These are phyloP conservation scores for Rhizomucor pusillus DNA, from an alignment of 371 early-diverging fungal genomes.

Conservation along the genomic window DNA sequence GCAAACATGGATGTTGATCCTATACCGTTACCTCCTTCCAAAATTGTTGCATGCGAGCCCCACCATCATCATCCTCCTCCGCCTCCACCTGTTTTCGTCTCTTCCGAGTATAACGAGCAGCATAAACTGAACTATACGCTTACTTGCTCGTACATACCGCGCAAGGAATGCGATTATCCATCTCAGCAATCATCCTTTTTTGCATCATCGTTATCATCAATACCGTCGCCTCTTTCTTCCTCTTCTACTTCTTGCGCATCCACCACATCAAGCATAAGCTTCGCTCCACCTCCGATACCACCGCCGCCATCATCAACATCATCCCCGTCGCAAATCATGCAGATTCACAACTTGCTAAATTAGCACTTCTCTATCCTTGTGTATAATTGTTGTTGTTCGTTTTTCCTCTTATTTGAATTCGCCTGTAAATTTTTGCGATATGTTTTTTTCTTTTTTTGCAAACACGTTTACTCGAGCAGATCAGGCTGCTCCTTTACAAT, in stretches of 20 bases:
- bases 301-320: conserved; percentile 3
- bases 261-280: too few relatives aligned
- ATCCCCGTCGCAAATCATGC: conserved; percentile 17
- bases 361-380: conserved; percentile 1
- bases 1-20: background rate
- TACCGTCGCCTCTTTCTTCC: background rate
- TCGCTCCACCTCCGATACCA: conserved; percentile 1
- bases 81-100: too few relatives aligned
- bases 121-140: background rate
- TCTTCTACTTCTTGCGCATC: too few relatives aligned
- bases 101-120: background rate
- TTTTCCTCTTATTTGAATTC: too few relatives aligned
- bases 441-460: too few relatives aligned
- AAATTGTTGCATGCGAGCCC: too few relatives aligned
- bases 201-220: conserved; percentile 2
- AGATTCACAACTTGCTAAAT: conserved; percentile 25
- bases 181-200: background rate
- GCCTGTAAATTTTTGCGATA: too few relatives aligned
- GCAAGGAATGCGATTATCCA: background rate
- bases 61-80: too few relatives aligned
- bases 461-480: conserved; percentile 7
- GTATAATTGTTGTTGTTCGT: too few relatives aligned
- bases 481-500: conserved; percentile 58
- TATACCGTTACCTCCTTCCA: background rate
- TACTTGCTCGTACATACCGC: too few relatives aligned